A percentile compares a stretch with the other conserved stretches of the same genome.
Conservation (phyloP, 179 eudicot genomes). For the Amaranthus tricolor region DNA sequence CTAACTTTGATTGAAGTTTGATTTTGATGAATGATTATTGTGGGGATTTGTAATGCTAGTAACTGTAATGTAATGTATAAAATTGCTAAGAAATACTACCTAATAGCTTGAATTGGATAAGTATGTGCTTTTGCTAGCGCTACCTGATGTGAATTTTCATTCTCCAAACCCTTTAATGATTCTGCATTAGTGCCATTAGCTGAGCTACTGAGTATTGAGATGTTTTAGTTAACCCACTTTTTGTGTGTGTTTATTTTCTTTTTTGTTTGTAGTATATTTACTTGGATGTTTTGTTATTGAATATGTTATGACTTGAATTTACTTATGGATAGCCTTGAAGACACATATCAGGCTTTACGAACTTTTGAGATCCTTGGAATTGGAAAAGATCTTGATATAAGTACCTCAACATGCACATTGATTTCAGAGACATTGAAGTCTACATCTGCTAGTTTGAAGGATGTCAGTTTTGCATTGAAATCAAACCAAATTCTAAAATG, state of each 20-base stretch:
- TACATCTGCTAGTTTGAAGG: conserved; percentile 57
- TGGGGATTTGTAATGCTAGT: neutral
- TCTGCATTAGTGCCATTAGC: neutral
- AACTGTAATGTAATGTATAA: neutral
- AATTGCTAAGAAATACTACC: neutral
- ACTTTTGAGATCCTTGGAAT: conserved; percentile 71
- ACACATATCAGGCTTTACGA: conserved; percentile 71
- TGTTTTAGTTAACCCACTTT: neutral
- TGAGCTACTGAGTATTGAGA: neutral
- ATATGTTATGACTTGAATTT: conserved; percentile 15
- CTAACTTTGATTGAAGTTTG: neutral
- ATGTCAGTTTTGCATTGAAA: conserved; percentile 63
- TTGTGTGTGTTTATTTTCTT: neutral
- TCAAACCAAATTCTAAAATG: conserved; percentile 61
- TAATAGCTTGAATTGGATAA: neutral
- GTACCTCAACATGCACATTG: conserved; percentile 47
- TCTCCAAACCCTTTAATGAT: neutral
- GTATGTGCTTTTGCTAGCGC: neutral
- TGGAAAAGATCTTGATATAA: conserved; percentile 43
- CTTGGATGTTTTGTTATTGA: neutral
- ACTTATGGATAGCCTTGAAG: conserved; percentile 58
- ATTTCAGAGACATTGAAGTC: conserved; percentile 51
- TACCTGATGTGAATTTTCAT: neutral
- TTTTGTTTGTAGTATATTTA: conserved; percentile 1
- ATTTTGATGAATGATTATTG: neutral